Evolutionary conservation across 2,329 filamentous ascomycete species (phyloP).

Genomic region (Epicoccum sorghinum): DNA sequence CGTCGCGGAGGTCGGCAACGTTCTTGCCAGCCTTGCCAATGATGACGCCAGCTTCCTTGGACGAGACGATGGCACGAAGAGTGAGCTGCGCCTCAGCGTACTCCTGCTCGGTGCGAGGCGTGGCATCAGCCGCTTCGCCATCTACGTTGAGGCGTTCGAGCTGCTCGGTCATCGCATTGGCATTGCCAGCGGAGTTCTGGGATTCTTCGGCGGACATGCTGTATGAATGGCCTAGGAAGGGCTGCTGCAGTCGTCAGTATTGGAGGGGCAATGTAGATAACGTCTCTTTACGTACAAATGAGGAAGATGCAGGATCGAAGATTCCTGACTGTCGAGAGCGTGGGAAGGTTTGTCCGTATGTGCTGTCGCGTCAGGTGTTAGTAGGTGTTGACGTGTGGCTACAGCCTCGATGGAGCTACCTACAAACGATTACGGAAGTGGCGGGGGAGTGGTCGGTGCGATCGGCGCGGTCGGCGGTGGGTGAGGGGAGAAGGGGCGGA

Average conservation of each 20-base stretch:
- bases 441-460: constrained; percentile 44
- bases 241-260: constrained; percentile 38
- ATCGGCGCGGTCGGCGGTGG: constrained; percentile 29
- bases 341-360: constrained; percentile 6
- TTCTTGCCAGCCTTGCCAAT: constrained; percentile 99
- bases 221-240: constrained; percentile 41
- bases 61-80: constrained; percentile 95
- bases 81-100: constrained; percentile 93
- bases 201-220: constrained; percentile 52
- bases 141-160: constrained; percentile 50
- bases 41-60: constrained; percentile 98
- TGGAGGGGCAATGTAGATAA: constrained; percentile 22
- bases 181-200: constrained; percentile 42
- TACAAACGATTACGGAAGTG: constrained; percentile 41
- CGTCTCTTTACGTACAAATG: constrained; percentile 9
- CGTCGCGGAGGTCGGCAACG: constrained; percentile 93
- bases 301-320: constrained; percentile 17
- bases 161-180: constrained; percentile 49
- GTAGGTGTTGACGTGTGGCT: constrained; percentile 29
- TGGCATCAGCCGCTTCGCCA: constrained; percentile 70
- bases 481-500: constrained; percentile 22
- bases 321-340: constrained; percentile 2
- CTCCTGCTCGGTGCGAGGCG: constrained; percentile 94
- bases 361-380: constrained; percentile 28
- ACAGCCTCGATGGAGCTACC: constrained; percentile 28